These are phyloP conservation scores for Scenedesmus sp. DNA, from an alignment of 163 green algal genomes.

Conservation along the genomic window DNA sequence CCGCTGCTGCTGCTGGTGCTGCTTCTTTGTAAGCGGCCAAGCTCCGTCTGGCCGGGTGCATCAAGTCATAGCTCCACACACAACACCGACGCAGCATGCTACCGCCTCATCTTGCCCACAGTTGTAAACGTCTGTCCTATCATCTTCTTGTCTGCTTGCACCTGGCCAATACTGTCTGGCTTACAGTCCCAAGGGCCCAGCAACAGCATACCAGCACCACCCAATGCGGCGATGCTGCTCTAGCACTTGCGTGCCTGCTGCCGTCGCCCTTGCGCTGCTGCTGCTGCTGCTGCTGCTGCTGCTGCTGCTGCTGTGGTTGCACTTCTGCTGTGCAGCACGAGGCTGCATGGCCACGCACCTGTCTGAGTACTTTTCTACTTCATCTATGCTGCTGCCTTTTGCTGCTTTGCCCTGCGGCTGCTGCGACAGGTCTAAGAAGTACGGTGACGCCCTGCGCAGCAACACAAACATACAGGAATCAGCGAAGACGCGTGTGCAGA, in stretches of 20 bases:
- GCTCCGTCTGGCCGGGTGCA: not conserved
- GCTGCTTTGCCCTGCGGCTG: conserved; percentile 1
- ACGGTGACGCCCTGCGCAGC: not conserved
- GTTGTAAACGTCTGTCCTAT: no score
- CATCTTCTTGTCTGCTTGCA: no score
- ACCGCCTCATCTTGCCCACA: no score
- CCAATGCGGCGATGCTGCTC: no score
- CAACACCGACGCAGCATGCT: not conserved
- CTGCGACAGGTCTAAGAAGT: conserved; percentile 5
- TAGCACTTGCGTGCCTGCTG: not conserved
- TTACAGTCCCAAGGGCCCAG: no score
- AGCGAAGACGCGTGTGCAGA: no score
- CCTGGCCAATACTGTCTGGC: no score
- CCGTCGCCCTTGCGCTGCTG: not conserved
- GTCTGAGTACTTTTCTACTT: conserved; percentile 47
- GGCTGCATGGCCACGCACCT: not conserved
- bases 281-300: not conserved
- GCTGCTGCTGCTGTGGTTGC: not conserved
- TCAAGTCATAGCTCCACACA: not conserved
- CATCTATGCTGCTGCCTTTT: conserved; percentile 30
- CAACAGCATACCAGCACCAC: no score
- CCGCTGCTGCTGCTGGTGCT: not conserved
- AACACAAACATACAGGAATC: not conserved
- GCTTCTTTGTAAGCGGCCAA: not conserved
- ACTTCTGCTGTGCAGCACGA: not conserved